phyloP scores from a whole-genome alignment of 78 protist species.

The Guillardia theta region DNA sequence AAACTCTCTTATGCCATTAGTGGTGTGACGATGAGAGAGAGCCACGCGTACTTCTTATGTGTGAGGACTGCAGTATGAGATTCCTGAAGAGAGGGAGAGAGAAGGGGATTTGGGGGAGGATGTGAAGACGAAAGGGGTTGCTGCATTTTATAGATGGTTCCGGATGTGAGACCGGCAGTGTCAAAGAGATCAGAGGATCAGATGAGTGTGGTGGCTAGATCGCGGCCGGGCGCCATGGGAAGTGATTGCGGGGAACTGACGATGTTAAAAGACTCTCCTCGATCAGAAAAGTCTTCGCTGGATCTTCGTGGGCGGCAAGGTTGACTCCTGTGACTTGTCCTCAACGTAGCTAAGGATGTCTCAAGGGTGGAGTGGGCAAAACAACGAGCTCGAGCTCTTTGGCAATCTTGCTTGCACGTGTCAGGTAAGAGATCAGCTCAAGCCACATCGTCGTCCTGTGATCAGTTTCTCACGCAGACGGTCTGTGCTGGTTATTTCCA shows the following conservation, averaged over 20 bases:
- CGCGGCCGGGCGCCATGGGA: background rate
- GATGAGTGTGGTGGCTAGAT: too few relatives aligned
- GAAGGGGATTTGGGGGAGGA: too few relatives aligned
- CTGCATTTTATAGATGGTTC: too few relatives aligned
- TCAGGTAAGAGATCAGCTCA: background rate
- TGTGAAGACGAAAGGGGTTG: too few relatives aligned
- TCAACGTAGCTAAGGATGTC: background rate
- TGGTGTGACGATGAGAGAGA: background rate
- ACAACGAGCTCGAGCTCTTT: slow-evolving; percentile 76
- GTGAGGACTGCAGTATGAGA: too few relatives aligned
- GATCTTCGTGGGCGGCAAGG: slow-evolving; percentile 99
- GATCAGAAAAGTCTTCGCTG: slow-evolving; percentile 62
- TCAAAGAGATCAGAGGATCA: too few relatives aligned
- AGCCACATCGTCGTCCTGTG: background rate
- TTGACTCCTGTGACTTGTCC: background rate
- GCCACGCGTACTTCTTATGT: background rate
- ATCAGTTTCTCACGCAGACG: background rate
- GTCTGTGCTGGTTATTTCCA: slow-evolving; percentile 89
- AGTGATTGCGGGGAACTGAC: background rate
- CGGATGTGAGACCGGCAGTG: too few relatives aligned
- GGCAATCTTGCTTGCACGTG: slow-evolving; percentile 36
- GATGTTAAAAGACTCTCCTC: background rate
- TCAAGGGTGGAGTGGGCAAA: slow-evolving; percentile 90
- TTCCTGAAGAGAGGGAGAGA: too few relatives aligned
- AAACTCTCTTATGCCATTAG: background rate